Evolutionary conservation across 352 stramenopile species (phyloP), one percentile per base, ranked within the genome.

Genomic region (Phytophthora macrochlamydospora): DNA sequence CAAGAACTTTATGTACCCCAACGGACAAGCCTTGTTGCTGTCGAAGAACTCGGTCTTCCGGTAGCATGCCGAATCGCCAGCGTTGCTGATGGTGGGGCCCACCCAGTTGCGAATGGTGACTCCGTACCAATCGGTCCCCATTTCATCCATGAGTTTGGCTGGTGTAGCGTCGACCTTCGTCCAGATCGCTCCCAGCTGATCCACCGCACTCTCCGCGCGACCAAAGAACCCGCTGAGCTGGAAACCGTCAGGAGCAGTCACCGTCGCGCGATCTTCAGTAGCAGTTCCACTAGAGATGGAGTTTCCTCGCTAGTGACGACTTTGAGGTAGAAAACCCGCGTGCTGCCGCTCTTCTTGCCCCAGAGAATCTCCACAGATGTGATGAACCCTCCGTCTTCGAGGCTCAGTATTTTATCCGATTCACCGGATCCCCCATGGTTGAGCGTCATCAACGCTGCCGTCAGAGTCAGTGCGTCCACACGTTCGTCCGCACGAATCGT

Each of bases 31-130:
- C 4, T 63, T 62, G 0, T 51, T 7, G 13, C 44, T 62, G 45
- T 62, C 35, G 12, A 46, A 62, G 13, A 29, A 18, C 29, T 54
- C 46, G 2, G 61, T 58, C 42, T 70, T 65, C 42, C 56, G 9
- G 49, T 70, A 66, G 30, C 62, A 65, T 8, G 56, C 55, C 2
- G 56, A 56, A 50, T 69, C 56, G 43, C 49, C 60, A n/a, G 62
- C 55, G 6, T 54, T 40, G 7, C 54, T 40, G 28, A 67, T 67
- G 24, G 48, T 59, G 7, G 53, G 48, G 12, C 55, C 62, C 0
- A 65, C 40, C 55, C 62, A 69, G 33, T 69, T 69, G 13, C 59
- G 59, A 12, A 67, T 67, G 18, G 18, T 51, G 24, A 32, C 37
- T 2, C 59, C 59, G 43, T 62, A 67, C 59, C 43, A 61, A 45